Evolutionary conservation across 495 filamentous ascomycete species (phyloP).

Genomic region (Penicillium samsonianum): DNA sequence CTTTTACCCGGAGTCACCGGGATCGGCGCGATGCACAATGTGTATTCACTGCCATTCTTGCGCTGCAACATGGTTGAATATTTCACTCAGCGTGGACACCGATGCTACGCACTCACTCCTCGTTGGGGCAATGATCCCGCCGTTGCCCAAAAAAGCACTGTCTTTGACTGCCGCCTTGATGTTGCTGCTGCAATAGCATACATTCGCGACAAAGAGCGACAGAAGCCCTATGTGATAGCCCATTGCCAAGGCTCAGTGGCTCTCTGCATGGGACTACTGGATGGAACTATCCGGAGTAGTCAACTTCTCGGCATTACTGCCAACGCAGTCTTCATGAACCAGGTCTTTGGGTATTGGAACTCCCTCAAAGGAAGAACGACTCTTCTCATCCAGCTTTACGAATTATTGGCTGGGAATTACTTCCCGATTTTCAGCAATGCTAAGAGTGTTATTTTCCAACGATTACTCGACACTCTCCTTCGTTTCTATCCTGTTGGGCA

Average conservation of each 20-base stretch:
- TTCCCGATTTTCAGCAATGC: constrained; percentile 14
- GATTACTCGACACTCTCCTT: constrained; percentile 17
- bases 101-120: constrained; percentile 58
- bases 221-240: constrained; percentile 58
- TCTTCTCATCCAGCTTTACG: constrained; percentile 28
- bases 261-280: constrained; percentile 59
- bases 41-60: constrained; percentile 66
- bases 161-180: constrained; percentile 64
- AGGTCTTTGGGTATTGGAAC: constrained; percentile 59
- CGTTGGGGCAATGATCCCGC: constrained; percentile 59
- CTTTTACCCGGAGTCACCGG: constrained; percentile 57
- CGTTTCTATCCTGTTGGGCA: constrained; percentile 59
- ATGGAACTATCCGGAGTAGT: constrained; percentile 55
- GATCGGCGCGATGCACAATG: constrained; percentile 62
- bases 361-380: constrained; percentile 57
- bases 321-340: constrained; percentile 67
- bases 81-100: constrained; percentile 60
- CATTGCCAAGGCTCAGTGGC: constrained; percentile 70
- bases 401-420: constrained; percentile 16
- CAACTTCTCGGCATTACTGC: constrained; percentile 55
- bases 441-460: constrained; percentile 8
- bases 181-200: constrained; percentile 57
- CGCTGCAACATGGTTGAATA: constrained; percentile 65
- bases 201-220: constrained; percentile 43
- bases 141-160: constrained; percentile 56